Evolutionary conservation across 345 rosid genomes (phyloP).

Genomic region (Camelina hispida): DNA sequence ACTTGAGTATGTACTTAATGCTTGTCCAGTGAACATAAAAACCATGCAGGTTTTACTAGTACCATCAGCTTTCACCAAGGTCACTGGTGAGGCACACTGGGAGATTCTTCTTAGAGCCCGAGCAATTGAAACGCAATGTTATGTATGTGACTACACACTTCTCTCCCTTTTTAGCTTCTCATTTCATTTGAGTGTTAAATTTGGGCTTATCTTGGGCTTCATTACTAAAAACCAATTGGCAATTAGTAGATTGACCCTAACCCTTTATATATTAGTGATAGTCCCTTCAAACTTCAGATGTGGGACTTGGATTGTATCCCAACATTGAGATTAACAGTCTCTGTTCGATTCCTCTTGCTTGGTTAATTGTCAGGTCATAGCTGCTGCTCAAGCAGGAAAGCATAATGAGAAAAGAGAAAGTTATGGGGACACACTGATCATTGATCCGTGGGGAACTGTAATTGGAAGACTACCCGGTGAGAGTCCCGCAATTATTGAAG

Average conservation of each 20-base stretch:
- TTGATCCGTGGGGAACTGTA: slow-evolving; percentile 92
- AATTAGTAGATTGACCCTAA: too few species aligned
- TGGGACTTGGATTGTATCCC: too few species aligned
- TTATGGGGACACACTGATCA: slow-evolving; percentile 80
- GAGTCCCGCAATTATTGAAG: not conserved
- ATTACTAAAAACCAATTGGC: too few species aligned
- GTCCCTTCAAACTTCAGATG: too few species aligned
- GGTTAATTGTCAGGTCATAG: slow-evolving; percentile 63
- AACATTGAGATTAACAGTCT: not conserved
- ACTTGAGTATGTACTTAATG: not conserved
- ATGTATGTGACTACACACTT: slow-evolving; percentile 53
- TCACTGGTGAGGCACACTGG: slow-evolving; percentile 96
- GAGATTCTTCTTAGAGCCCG: slow-evolving; percentile 91
- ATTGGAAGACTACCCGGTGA: slow-evolving; percentile 81
- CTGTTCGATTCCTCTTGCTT: not conserved
- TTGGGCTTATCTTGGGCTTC: too few species aligned
- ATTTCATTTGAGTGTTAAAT: not conserved
- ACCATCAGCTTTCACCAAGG: slow-evolving; percentile 87
- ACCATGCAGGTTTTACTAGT: slow-evolving; percentile 71
- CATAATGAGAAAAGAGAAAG: slow-evolving; percentile 87
- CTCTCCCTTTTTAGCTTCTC: slow-evolving; percentile 14
- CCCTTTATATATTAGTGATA: too few species aligned
- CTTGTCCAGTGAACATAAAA: slow-evolving; percentile 12
- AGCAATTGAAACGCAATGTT: slow-evolving; percentile 96
- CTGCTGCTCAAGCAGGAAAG: slow-evolving; percentile 90